Conservation (phyloP, 352 stramenopile species). For the Phytophthora pinifolia region DNA sequence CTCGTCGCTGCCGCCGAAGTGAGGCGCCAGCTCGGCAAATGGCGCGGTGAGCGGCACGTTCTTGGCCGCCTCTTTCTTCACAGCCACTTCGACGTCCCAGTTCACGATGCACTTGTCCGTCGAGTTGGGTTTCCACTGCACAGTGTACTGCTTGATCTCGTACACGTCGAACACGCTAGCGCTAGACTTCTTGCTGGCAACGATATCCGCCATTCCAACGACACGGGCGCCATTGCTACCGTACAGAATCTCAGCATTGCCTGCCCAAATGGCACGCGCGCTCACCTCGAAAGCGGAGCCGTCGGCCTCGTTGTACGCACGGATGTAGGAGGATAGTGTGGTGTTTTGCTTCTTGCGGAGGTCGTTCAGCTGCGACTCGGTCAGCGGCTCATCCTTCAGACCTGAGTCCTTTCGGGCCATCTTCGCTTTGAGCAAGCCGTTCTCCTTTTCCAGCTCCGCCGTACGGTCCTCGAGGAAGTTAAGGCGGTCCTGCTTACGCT, state of each 20-base stretch:
- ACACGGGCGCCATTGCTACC: slow-evolving; percentile 48
- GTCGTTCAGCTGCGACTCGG: slow-evolving; percentile 66
- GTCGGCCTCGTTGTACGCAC: slow-evolving; percentile 69
- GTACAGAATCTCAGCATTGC: slow-evolving; percentile 72
- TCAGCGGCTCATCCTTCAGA: slow-evolving; percentile 45
- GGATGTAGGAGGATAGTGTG: slow-evolving; percentile 68
- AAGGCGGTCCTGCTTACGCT: slow-evolving; percentile 86
- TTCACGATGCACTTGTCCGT: slow-evolving; percentile 76
- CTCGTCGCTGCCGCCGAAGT: slow-evolving; percentile 48
- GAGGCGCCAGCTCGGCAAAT: slow-evolving; percentile 56
- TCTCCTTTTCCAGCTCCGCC: slow-evolving; percentile 83
- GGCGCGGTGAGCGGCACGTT: slow-evolving; percentile 63
- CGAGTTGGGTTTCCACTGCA: slow-evolving; percentile 72
- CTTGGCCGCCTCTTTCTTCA: slow-evolving; percentile 52
- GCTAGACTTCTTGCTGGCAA: slow-evolving; percentile 62
- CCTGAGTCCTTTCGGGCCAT: slow-evolving; percentile 55
- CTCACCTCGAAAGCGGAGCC: slow-evolving; percentile 52
- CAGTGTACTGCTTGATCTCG: slow-evolving; percentile 82
- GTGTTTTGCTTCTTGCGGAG: slow-evolving; percentile 83
- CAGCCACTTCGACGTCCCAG: slow-evolving; percentile 64
- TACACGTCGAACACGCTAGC: slow-evolving; percentile 70
- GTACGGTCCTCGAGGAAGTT: slow-evolving; percentile 88
- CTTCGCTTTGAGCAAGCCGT: slow-evolving; percentile 71
- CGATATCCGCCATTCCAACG: slow-evolving; percentile 54
- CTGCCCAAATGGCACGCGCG: slow-evolving; percentile 56